Evolutionary conservation across 176 grass and related monocot genomes (phyloP).

Genomic region (Juncus inflexus): DNA sequence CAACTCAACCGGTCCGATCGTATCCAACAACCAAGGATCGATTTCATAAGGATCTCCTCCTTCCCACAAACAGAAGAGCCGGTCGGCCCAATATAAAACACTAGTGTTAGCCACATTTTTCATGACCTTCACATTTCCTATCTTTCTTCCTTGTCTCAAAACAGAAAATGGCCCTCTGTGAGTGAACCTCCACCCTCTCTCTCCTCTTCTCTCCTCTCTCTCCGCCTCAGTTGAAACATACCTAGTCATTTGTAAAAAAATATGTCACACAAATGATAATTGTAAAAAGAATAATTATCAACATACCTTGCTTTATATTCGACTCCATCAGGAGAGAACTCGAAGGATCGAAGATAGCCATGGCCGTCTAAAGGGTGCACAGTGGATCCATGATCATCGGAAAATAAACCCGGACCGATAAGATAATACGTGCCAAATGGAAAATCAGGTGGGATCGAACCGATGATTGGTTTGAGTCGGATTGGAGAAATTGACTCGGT

Average conservation of each 20-base stretch:
- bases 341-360: slow-evolving; percentile 89
- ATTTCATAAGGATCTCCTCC: slow-evolving; percentile 92
- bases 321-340: slow-evolving; percentile 35
- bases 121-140: slow-evolving; percentile 97
- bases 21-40: slow-evolving; percentile 50
- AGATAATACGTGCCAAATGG: slow-evolving; percentile 86
- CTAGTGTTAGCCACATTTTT: slow-evolving; percentile 98
- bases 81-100: slow-evolving; percentile 64
- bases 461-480: slow-evolving; percentile 47
- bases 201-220: slow-evolving; percentile 50
- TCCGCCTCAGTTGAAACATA: slow-evolving; percentile 86
- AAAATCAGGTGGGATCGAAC: slow-evolving; percentile 65
- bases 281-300: not conserved
- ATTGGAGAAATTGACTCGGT: slow-evolving; percentile 46
- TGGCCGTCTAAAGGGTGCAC: slow-evolving; percentile 97
- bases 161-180: slow-evolving; percentile 94
- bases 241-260: slow-evolving; percentile 9
- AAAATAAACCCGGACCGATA: slow-evolving; percentile 65
- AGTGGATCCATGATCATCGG: slow-evolving; percentile 91
- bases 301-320: slow-evolving; percentile 57
- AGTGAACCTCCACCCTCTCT: slow-evolving; percentile 65
- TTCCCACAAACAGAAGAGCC: slow-evolving; percentile 87
- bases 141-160: slow-evolving; percentile 50
- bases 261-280: not conserved
- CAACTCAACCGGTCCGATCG: slow-evolving; percentile 56